These are phyloP conservation scores for Orbilia blumenaviensis DNA, from an alignment of 2,329 filamentous ascomycete species.

Conservation along the genomic window DNA sequence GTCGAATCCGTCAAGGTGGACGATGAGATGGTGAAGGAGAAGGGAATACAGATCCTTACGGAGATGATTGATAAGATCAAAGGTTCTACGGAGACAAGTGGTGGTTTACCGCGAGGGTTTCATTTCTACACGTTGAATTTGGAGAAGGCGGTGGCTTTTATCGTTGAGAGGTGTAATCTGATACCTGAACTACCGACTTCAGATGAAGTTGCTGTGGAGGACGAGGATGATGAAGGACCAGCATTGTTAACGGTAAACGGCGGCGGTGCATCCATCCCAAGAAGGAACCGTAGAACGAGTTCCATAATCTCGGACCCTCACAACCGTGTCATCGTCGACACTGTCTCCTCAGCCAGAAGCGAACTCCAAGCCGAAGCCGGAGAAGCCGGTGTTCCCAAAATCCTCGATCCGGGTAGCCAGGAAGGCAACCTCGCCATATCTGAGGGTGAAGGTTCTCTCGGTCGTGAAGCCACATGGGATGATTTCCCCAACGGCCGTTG, in stretches of 20 bases:
- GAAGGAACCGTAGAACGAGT: slow-evolving; percentile 71
- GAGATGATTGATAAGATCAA: slow-evolving; percentile 85
- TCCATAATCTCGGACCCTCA: slow-evolving; percentile 84
- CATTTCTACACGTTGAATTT: slow-evolving; percentile 98
- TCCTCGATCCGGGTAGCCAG: slow-evolving; percentile 73
- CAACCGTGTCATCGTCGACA: slow-evolving; percentile 85
- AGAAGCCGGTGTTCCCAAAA: slow-evolving; percentile 79
- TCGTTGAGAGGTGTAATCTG: slow-evolving; percentile 83
- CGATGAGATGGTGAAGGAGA: slow-evolving; percentile 80
- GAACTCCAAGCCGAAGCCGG: slow-evolving; percentile 73
- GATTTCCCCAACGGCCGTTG: slow-evolving; percentile 97
- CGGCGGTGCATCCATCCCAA: slow-evolving; percentile 3
- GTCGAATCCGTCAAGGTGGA: slow-evolving; percentile 78
- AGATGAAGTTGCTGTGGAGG: slow-evolving; percentile 63
- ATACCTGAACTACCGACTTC: slow-evolving; percentile 68
- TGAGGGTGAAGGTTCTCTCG: slow-evolving; percentile 87
- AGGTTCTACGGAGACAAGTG: slow-evolving; percentile 34
- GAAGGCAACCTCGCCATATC: slow-evolving; percentile 88
- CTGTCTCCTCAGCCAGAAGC: slow-evolving; percentile 58
- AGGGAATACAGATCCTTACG: slow-evolving; percentile 81
- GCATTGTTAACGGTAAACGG: slow-evolving; percentile 24
- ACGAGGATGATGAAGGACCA: slow-evolving; percentile 63
- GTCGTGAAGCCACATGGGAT: slow-evolving; percentile 96
- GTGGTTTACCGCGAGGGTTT: slow-evolving; percentile 74
- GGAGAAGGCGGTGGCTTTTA: slow-evolving; percentile 94